Evolutionary conservation across 768 basidiomycete species (phyloP).

Genomic region (Paxillus rubicundulus): DNA sequence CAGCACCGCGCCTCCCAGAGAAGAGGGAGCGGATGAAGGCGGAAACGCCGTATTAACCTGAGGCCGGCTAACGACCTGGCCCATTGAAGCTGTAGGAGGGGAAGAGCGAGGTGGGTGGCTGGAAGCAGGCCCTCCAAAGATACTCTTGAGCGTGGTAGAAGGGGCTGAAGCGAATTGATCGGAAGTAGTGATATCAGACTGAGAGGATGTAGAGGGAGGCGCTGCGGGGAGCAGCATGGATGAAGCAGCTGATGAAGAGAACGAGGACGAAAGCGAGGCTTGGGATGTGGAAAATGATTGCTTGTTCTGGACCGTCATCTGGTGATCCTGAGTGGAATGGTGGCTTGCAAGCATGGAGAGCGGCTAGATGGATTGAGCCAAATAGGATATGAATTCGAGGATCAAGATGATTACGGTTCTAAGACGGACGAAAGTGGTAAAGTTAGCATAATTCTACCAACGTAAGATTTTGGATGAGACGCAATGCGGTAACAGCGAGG

Average conservation of each 20-base stretch:
- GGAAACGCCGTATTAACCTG: slow-evolving; percentile 21
- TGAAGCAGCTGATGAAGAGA: slow-evolving; percentile 42
- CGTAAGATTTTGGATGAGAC: slow-evolving; percentile 8
- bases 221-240: slow-evolving; percentile 40
- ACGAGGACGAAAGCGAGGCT: slow-evolving; percentile 43
- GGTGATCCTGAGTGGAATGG: slow-evolving; percentile 21
- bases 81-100: slow-evolving; percentile 30
- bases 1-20: slow-evolving; percentile 17
- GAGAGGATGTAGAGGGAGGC: slow-evolving; percentile 34
- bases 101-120: slow-evolving; percentile 23
- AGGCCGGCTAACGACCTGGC: slow-evolving; percentile 35
- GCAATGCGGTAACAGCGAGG: slow-evolving; percentile 29
- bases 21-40: slow-evolving; percentile 28
- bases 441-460: slow-evolving; percentile 16
- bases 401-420: slow-evolving; percentile 32
- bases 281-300: slow-evolving; percentile 39
- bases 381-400: slow-evolving; percentile 26
- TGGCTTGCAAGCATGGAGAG: slow-evolving; percentile 15
- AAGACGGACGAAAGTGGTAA: slow-evolving; percentile 14
- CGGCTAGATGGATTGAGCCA: slow-evolving; percentile 19
- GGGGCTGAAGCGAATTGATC: slow-evolving; percentile 41
- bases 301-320: slow-evolving; percentile 35
- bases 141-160: slow-evolving; percentile 35
- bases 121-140: slow-evolving; percentile 27
- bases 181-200: slow-evolving; percentile 41